These are phyloP conservation scores for Agaricus sinodeliciosus DNA, from an alignment of 768 basidiomycete genomes.

Conservation along the genomic window DNA sequence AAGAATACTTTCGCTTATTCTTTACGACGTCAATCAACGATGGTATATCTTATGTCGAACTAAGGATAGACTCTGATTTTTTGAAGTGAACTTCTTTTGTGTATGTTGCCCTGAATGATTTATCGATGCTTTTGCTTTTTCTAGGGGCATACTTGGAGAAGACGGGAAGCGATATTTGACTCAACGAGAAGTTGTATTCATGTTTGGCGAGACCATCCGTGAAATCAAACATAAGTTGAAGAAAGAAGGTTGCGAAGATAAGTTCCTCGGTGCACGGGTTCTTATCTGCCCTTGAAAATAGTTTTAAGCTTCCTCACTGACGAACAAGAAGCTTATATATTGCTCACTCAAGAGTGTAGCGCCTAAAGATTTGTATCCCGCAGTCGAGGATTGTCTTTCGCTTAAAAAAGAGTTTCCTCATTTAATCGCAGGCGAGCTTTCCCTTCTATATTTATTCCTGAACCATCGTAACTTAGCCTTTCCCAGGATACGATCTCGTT, in stretches of 20 bases:
- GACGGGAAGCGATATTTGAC: constrained; percentile 52
- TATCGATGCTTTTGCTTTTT: background rate
- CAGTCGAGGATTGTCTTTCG: constrained; percentile 66
- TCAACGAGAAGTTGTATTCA: constrained; percentile 52
- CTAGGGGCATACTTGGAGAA: constrained; percentile 49
- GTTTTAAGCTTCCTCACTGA: background rate
- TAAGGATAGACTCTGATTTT: constrained; percentile 55
- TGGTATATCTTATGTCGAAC: constrained; percentile 67
- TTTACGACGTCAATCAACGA: constrained; percentile 58
- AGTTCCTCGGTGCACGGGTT: constrained; percentile 65
- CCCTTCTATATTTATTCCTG: background rate
- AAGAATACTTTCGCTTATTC: constrained; percentile 56
- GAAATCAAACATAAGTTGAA: constrained; percentile 49
- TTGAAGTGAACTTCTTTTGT: constrained; percentile 33
- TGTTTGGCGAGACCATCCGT: constrained; percentile 44
- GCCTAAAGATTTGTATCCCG: constrained; percentile 53
- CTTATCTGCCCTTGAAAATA: background rate
- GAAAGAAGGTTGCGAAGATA: constrained; percentile 44
- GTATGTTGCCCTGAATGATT: background rate
- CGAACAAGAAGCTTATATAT: constrained; percentile 59
- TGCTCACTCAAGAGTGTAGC: constrained; percentile 51
- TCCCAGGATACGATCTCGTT: constrained; percentile 72
- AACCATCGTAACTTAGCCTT: background rate
- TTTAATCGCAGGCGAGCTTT: constrained; percentile 49
- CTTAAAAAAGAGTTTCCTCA: constrained; percentile 73